Percentiles rank a stretch among this genome's conserved stretches.
phyloP scores from a whole-genome alignment of 1,139 yeast genomes.

The Suhomyces kunorum region DNA sequence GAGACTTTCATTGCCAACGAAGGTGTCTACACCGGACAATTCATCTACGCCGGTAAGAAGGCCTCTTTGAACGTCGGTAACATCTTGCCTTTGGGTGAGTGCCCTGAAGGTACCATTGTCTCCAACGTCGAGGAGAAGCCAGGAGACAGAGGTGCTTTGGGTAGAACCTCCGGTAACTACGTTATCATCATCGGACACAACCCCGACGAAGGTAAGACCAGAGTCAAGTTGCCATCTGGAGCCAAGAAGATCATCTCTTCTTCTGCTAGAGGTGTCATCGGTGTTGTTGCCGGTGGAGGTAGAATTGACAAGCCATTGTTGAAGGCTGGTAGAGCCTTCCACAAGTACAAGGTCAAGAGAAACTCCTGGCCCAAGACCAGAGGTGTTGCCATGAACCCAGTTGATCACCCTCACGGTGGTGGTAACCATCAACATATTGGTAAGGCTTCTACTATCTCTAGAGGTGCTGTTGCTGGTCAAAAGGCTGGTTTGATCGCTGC shows the following conservation, averaged over 20 bases:
- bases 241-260: conserved; percentile 96
- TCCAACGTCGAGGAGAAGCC: conserved; percentile 98
- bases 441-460: conserved; percentile 99
- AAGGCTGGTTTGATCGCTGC: conserved; percentile 99
- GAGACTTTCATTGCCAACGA: conserved; percentile 95
- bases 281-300: conserved; percentile 99
- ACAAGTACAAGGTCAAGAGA: conserved; percentile 98
- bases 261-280: conserved; percentile 98
- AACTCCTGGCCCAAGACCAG: conserved; percentile 99
- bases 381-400: conserved; percentile 99
- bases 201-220: conserved; percentile 98
- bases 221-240: conserved; percentile 99
- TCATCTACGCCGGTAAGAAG: conserved; percentile 98
- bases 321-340: conserved; percentile 99
- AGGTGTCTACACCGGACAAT: conserved; percentile 99
- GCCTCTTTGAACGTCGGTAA: conserved; percentile 97
- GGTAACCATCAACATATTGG: conserved; percentile 99
- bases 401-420: conserved; percentile 99
- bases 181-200: conserved; percentile 98
- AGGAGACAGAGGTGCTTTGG: conserved; percentile 99
- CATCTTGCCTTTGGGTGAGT: conserved; percentile 93
- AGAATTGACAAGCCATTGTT: conserved; percentile 99
- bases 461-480: conserved; percentile 99
- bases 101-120: conserved; percentile 99
- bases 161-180: conserved; percentile 99